phyloP scores from a whole-genome alignment of 192 early-diverging fungal species.

The Piromyces sp. region DNA sequence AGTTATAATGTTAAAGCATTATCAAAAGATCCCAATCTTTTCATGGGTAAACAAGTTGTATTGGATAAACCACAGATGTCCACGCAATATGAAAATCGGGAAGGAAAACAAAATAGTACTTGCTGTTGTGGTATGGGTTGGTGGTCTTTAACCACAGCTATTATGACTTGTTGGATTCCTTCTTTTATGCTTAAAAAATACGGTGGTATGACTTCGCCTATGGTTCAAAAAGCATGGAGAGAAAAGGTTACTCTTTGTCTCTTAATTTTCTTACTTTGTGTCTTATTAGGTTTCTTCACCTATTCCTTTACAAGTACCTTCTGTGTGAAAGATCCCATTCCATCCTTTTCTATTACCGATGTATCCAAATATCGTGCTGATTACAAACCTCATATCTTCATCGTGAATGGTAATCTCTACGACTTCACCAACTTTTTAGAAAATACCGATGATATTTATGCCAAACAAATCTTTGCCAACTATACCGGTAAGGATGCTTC shows the following conservation, averaged over 20 bases:
- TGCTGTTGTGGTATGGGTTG: background rate
- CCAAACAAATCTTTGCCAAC: background rate
- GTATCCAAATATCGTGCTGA: background rate
- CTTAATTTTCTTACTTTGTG: background rate
- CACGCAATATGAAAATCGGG: background rate
- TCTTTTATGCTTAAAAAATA: background rate
- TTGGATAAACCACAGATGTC: background rate
- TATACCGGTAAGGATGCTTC: background rate
- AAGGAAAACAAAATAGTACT: background rate
- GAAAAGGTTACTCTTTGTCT: background rate
- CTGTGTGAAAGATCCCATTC: background rate
- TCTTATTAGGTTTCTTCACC: background rate
- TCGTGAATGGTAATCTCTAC: background rate
- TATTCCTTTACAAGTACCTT: background rate
- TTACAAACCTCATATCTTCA: background rate
- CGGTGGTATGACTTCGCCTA: background rate
- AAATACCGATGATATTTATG: background rate
- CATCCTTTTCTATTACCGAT: background rate
- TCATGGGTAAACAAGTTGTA: background rate
- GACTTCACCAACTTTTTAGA: background rate
- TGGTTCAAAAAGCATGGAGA: background rate
- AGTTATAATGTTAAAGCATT: background rate
- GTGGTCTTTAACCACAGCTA: background rate
- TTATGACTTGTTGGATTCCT: background rate
- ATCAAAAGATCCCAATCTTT: background rate